Evolutionary conservation across 768 basidiomycete genomes (phyloP).

Genomic region (Dentipellis sp.): DNA sequence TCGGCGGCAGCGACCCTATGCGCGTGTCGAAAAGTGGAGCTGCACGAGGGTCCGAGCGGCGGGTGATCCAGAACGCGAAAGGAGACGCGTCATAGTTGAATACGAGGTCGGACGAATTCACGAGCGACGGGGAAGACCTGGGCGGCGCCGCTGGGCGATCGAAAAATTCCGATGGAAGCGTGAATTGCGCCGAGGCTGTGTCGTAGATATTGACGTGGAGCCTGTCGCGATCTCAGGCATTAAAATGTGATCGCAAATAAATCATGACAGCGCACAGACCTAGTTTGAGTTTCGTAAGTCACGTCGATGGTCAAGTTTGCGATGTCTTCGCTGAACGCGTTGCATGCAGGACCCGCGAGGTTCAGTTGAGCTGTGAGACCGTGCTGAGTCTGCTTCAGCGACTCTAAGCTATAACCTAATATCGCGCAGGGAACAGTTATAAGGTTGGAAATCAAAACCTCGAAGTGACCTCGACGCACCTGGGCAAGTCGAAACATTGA

Average conservation of each 20-base stretch:
- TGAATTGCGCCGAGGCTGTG: conserved; percentile 51
- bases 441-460: not conserved
- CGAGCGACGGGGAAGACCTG: conserved; percentile 19
- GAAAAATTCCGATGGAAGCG: conserved; percentile 48
- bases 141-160: conserved; percentile 28
- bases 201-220: conserved; percentile 65
- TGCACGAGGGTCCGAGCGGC: conserved; percentile 45
- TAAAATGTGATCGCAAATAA: conserved; percentile 25
- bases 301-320: conserved; percentile 52
- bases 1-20: conserved; percentile 45
- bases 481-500: conserved; percentile 13
- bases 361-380: conserved; percentile 48
- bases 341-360: conserved; percentile 48
- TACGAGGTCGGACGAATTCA: conserved; percentile 45
- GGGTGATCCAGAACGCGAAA: conserved; percentile 77
- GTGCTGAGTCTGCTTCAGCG: conserved; percentile 30
- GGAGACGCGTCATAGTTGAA: conserved; percentile 60
- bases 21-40: conserved; percentile 67
- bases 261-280: conserved; percentile 23
- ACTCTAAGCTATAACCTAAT: conserved; percentile 45
- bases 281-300: conserved; percentile 49
- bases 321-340: conserved; percentile 58
- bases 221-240: conserved; percentile 29
- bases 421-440: not conserved
- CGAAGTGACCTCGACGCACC: not conserved